These are phyloP conservation scores for Coniella vitis DNA, from an alignment of 2,329 filamentous ascomycete genomes.

Conservation along the genomic window DNA sequence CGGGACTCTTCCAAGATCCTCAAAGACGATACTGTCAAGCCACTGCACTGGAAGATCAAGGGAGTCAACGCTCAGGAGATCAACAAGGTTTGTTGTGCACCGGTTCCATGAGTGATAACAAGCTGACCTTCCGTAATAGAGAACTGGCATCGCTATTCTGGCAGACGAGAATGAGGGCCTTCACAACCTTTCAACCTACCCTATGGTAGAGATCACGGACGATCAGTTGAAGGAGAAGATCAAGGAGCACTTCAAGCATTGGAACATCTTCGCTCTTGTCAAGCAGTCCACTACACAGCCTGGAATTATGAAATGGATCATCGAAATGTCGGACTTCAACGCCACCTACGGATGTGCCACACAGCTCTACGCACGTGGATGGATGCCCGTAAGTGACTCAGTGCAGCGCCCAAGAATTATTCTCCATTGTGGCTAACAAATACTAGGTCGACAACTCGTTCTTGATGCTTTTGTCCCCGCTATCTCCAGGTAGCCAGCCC, in stretches of 20 bases:
- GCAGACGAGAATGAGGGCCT: constrained; percentile 48
- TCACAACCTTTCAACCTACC: constrained; percentile 42
- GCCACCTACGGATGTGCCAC: constrained; percentile 4
- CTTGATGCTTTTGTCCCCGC: constrained; percentile 8
- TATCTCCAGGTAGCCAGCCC: constrained; percentile 2
- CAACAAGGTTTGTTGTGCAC: constrained; percentile 27
- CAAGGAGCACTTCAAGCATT: constrained; percentile 11
- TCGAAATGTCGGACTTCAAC: constrained; percentile 14
- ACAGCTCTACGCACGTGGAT: constrained; percentile 9
- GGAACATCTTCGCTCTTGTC: constrained; percentile 10
- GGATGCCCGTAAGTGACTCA: constrained; percentile 5
- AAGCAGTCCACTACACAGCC: constrained; percentile 8
- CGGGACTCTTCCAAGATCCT: constrained; percentile 49
- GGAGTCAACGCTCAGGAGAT: constrained; percentile 40
- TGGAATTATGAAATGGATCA: constrained; percentile 7
- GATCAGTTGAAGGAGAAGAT: constrained; percentile 10
- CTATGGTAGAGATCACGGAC: constrained; percentile 13
- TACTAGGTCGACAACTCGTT: constrained; percentile 6
- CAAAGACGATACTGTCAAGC: constrained; percentile 32
- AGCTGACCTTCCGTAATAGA: constrained; percentile 3
- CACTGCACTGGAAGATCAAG: constrained; percentile 38
- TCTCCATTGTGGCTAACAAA: neutral
- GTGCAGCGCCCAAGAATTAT: neutral
- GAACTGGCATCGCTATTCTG: constrained; percentile 12
- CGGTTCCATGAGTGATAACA: neutral